A percentile compares a stretch with the other conserved stretches of the same genome.
Evolutionary conservation across 306 rosid species (phyloP).

Genomic region (Coriaria nepalensis): DNA sequence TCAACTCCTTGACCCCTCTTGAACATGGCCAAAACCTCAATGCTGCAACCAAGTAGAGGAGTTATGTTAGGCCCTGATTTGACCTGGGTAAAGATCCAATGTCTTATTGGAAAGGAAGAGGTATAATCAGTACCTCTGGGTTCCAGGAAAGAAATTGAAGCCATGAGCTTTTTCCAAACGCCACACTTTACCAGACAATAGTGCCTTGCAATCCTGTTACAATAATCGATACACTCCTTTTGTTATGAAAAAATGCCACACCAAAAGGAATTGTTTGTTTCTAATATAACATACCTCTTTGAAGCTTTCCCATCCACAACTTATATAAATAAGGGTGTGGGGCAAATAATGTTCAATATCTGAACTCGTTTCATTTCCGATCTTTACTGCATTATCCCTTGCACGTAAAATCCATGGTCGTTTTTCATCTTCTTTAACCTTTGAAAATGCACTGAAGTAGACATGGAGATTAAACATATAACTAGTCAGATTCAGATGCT

Average conservation of each 20-base stretch:
- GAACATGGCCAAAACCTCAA: conserved; percentile 77
- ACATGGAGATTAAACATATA: conserved; percentile 13
- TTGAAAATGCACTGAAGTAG: conserved; percentile 40
- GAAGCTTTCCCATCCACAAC: conserved; percentile 99
- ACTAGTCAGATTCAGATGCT: conserved; percentile 8
- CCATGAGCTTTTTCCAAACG: conserved; percentile 76
- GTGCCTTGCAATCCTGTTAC: conserved; percentile 65
- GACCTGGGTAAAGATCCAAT: conserved; percentile 6
- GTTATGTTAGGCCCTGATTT: no score
- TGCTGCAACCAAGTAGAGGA: conserved; percentile 57
- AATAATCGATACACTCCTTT: conserved; percentile 10
- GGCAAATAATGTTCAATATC: conserved; percentile 41
- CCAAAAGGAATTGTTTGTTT: conserved; percentile 1
- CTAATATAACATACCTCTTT: conserved; percentile 50
- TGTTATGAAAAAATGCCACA: conserved; percentile 7
- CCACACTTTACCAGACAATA: conserved; percentile 66
- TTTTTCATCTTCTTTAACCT: conserved; percentile 58
- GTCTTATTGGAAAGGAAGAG: background rate
- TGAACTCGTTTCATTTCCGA: conserved; percentile 36
- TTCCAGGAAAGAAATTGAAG: conserved; percentile 79
- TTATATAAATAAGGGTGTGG: conserved; percentile 80
- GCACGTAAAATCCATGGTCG: conserved; percentile 96
- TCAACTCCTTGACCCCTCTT: conserved; percentile 37
- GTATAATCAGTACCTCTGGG: conserved; percentile 46
- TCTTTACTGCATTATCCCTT: conserved; percentile 61